Base-by-base conservation (phyloP, 2,329 filamentous ascomycete species). In the Paraphoma sp. region DNA sequence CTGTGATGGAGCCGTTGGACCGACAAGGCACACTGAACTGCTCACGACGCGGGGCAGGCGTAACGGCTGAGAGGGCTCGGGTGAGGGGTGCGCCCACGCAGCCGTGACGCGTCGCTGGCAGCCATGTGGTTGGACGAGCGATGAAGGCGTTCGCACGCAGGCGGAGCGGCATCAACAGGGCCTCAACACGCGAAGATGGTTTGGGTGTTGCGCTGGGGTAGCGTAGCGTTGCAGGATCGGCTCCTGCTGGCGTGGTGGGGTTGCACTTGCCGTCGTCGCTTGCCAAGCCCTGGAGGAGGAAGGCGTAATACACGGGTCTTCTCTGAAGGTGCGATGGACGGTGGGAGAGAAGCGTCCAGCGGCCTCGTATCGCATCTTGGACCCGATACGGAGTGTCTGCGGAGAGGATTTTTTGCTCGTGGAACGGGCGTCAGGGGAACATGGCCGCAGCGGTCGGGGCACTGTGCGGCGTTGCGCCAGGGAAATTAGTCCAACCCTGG, bases 1-100 rank as follows among this genome's bases (percentile, higher is more conserved):
- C 57, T 40, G 59, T 74, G 43, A 81, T 74, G 45, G 64, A 67
- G 53, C 79, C 80, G 63, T 78, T 81, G 44, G 79, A 80, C 23
- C 78, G 68, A 62, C 74, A 79, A 10, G 75, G 71, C 12, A 80
- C 68, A 28, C 53, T 59, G 54, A 80, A 53, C 16, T 65, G 61
- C 51, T 79, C 74, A 45, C 51, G 57, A 44, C 53, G 61, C 41
- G 67, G 62, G 14, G 62, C 62, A 31, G 62, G 50, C 18, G 61
- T 53, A 45, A 65, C 65, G 38, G 66, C 60, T 41, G 71, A 69
- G 56, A 64, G 67, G 29, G 52, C 41, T 17, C 68, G 69, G 16
- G 36, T 51, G n/a, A 17, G 16, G 41, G 28, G 46, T 9, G 51
- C 29, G 33, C 33, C 40, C 23, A 42, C 18, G 45, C n/a, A 41